Evolutionary conservation across 225 moss, liverwort and hornwort species (phyloP), one percentile per base, ranked within the genome.

Genomic region (Sphagnum tenellum): DNA sequence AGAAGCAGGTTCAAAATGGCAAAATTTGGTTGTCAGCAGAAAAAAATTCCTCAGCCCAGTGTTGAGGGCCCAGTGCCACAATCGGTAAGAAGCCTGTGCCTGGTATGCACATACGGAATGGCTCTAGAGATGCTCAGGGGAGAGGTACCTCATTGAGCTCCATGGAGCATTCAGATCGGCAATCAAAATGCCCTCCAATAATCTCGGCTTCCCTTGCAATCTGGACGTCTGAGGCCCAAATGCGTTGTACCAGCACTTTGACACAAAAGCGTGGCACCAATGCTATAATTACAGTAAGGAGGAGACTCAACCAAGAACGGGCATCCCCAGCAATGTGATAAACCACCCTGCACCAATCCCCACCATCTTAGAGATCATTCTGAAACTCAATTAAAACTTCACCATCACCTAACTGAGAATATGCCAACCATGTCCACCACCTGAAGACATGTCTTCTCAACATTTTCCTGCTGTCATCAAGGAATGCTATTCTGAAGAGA

Each of bases 181-280:
- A 57, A 61, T 64, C 71, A 47, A 50, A 53, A 58, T 60, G 58
- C n/a, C 72, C 79, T 57, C 29, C 29, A 29, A n/a, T 70, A 69
- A 79, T 70, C 53, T 84, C 83, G 29, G 72, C 68, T 68, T 84
- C 83, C 44, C 70, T 66, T 48, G 83, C 79, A 52, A 84, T 60
- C 69, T 84, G 83, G 44, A 84, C 68, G 62, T 84, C 83, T 5
- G 83, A 79, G 12, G 83, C 79, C 70, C 74, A 84, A 52, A 84
- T 72, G 10, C 68, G 63, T 77, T 80, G 79, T 79, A 77, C 58
- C 8, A 75, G 62, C 5, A 77, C 72, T 63, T 79, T 84, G 3
- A 71, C 72, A 65, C 69, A 70, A 66, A 80, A 84, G 5, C 83
- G 79, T 10, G 83, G 83, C 49, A 80, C n/a, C 49, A 84, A 60